Evolutionary conservation across 768 basidiomycete genomes (phyloP).

Genomic region (Russula sp.): DNA sequence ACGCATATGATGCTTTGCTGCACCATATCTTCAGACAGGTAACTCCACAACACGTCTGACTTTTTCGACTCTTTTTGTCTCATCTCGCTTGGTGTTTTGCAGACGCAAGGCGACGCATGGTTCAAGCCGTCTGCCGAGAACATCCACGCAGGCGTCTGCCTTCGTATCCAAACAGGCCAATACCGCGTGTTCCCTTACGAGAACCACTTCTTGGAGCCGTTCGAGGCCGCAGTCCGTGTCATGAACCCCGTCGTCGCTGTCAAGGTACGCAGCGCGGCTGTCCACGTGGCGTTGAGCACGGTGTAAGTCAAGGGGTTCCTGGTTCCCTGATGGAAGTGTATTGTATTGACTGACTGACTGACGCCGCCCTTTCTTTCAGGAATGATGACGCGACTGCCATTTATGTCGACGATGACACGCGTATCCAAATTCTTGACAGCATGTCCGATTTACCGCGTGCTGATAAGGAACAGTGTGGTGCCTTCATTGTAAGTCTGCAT

Average conservation of each 20-base stretch:
- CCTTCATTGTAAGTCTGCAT: slow-evolving; percentile 63
- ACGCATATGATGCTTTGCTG: slow-evolving; percentile 73
- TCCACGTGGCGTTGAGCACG: slow-evolving; percentile 71
- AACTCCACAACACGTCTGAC: slow-evolving; percentile 29
- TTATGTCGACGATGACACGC: slow-evolving; percentile 74
- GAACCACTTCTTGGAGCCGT: slow-evolving; percentile 74
- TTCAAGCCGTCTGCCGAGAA: slow-evolving; percentile 85
- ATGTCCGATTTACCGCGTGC: slow-evolving; percentile 66
- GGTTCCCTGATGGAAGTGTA: slow-evolving; percentile 33
- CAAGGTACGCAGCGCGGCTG: slow-evolving; percentile 74
- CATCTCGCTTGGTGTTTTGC: slow-evolving; percentile 35
- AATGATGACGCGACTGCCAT: slow-evolving; percentile 58
- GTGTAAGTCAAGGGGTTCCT: slow-evolving; percentile 43
- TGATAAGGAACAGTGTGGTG: slow-evolving; percentile 89
- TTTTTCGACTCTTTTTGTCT: slow-evolving; percentile 5
- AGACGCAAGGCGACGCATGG: slow-evolving; percentile 84
- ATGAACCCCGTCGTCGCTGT: slow-evolving; percentile 85
- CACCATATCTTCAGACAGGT: slow-evolving; percentile 79
- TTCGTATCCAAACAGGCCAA: slow-evolving; percentile 62
- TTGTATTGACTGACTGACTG: not conserved
- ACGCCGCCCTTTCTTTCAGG: slow-evolving; percentile 37
- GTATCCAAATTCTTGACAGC: slow-evolving; percentile 80
- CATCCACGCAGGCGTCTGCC: slow-evolving; percentile 72
- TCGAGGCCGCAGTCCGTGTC: slow-evolving; percentile 70
- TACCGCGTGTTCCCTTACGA: slow-evolving; percentile 87